Percentiles rank a stretch among this genome's conserved stretches.
These are phyloP conservation scores for Diaporthe sp. DNA, from an alignment of 2,329 filamentous ascomycete species.

Conservation along the genomic window DNA sequence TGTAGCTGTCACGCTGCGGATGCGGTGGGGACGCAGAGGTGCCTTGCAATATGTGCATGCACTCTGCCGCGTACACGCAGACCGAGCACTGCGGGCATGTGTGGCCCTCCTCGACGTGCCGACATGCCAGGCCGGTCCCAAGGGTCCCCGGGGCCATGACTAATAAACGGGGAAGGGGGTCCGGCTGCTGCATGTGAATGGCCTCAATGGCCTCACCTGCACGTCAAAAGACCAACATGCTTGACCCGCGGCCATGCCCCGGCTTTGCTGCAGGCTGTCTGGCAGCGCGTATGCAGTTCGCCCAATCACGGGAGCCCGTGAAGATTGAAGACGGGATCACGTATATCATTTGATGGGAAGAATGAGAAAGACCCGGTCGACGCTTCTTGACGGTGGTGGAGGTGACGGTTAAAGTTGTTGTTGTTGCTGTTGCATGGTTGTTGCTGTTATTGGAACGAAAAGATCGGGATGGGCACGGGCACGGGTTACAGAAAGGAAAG, in stretches of 20 bases:
- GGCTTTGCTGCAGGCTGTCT: constrained; percentile 9
- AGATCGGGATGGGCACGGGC: constrained; percentile 14
- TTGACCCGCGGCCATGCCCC: background rate
- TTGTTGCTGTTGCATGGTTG: background rate
- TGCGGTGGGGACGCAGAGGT: constrained; percentile 25
- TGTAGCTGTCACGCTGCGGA: constrained; percentile 32
- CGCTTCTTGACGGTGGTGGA: background rate
- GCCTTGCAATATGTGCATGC: constrained; percentile 29
- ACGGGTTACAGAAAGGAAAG: background rate
- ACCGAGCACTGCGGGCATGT: background rate
- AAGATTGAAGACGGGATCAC: background rate
- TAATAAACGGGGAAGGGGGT: background rate
- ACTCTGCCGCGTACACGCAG: constrained; percentile 13
- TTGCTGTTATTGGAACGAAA: background rate
- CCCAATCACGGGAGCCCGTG: background rate
- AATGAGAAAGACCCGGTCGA: background rate
- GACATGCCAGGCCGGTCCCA: constrained; percentile 1
- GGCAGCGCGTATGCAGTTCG: background rate
- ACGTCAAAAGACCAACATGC: constrained; percentile 17
- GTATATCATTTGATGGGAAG: background rate
- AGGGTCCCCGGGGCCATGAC: constrained; percentile 6
- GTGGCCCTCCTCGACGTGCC: constrained; percentile 21
- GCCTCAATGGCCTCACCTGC: constrained; percentile 32
- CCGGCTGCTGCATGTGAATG: constrained; percentile 32
- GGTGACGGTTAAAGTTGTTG: background rate